phyloP scores from a whole-genome alignment of 108 stramenopile genomes.

The Cyclostephanos invisitatus region DNA sequence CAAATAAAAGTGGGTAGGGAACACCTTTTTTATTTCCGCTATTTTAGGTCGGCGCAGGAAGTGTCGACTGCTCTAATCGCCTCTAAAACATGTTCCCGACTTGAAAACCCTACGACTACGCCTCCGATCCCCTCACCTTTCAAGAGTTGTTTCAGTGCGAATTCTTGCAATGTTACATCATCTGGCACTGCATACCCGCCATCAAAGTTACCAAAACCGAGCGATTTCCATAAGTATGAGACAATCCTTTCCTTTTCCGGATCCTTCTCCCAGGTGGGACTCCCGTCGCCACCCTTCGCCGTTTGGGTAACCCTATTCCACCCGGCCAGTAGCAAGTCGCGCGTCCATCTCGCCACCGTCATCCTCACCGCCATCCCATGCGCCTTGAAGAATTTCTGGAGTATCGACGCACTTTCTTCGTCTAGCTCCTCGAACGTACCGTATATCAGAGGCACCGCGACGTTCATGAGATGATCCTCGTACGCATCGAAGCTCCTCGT shows the following conservation, averaged over 20 bases:
- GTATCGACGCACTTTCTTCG: conserved; percentile 68
- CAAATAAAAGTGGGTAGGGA: too few species aligned
- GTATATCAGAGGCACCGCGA: conserved; percentile 79
- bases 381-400: conserved; percentile 72
- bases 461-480: conserved; percentile 72
- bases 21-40: too few species aligned
- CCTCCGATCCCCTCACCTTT: conserved; percentile 37
- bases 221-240: conserved; percentile 16
- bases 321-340: conserved; percentile 68
- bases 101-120: conserved; percentile 46
- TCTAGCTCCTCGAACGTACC: conserved; percentile 86
- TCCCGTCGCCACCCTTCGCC: not conserved
- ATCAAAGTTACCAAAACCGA: conserved; percentile 31
- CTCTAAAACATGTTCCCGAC: conserved; percentile 51
- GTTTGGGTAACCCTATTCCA: conserved; percentile 9
- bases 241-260: conserved; percentile 32
- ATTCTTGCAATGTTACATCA: conserved; percentile 73
- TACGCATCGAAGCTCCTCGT: conserved; percentile 70
- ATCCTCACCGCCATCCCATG: conserved; percentile 80
- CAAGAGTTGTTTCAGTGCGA: conserved; percentile 59
- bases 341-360: conserved; percentile 75
- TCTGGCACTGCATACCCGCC: conserved; percentile 61
- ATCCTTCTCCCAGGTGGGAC: conserved; percentile 7
- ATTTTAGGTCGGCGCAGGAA: too few species aligned
- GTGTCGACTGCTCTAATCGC: not conserved